Evolutionary conservation across 2,329 filamentous ascomycete genomes (phyloP), one percentile per base, ranked within the genome.

Genomic region (Ophiostoma pallidulum): DNA sequence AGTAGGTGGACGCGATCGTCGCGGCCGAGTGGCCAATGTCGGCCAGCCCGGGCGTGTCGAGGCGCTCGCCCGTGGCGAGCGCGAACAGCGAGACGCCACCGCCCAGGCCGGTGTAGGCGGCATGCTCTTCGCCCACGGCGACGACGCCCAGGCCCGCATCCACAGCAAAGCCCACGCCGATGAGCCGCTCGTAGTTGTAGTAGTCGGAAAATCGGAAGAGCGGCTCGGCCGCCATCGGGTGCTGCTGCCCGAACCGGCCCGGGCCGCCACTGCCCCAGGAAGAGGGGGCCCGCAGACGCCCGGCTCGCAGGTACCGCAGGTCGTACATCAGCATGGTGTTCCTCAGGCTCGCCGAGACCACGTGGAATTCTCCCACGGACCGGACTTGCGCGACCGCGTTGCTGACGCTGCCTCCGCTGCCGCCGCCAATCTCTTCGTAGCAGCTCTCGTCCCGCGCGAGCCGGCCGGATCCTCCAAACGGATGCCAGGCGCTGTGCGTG

Each of bases 261-360:
- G 10, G 13, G 33, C 8, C 4, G 28, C 22, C 22, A 3, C 22
- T 10, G 33, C 12, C 22, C 54, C 24, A 16, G 36, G 24, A 28
- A n/a, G n/a, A n/a, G n/a, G n/a, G n/a, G n/a, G n/a, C n/a, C n/a
- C n/a, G n/a, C n/a, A 2, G 20, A 22, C 10, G 19, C 7, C 5
- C 20, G 18, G 14, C 19, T 12, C 33, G 16, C 16, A 53, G 14
- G 53, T 68, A 77, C 2, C 79, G 75, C 28, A 75, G 51, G 52
- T 83, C 79, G 55, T 79, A 82, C 5, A 80, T 60, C 1, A 66
- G 65, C 64, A 82, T 73, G 45, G 57, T 64, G 56, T 66, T 67
- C 28, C 61, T 56, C 2, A 78, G 60, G 1, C 77, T 76, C 0
- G 75, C 70, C 4, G 73, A 72, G 2, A 82, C 62, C 18, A 80